A percentile compares a stretch with the other conserved stretches of the same genome.
These are phyloP conservation scores for Trametes meyenii DNA, from an alignment of 768 basidiomycete species.

Conservation along the genomic window DNA sequence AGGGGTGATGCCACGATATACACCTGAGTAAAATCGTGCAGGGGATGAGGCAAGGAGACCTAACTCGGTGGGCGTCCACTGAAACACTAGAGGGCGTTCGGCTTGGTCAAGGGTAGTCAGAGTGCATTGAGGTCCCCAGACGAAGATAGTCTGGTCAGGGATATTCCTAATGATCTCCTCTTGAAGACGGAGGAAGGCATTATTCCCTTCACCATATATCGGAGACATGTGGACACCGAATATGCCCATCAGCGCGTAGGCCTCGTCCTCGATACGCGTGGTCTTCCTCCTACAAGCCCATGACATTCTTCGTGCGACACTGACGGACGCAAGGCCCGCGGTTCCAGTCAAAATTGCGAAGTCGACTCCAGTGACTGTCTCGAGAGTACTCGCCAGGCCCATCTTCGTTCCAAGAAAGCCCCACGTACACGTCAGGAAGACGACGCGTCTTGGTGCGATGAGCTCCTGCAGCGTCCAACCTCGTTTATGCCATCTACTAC, in stretches of 20 bases:
- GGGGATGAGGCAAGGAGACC: too few species aligned
- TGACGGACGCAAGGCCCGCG: background rate
- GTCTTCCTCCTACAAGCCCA: conserved; percentile 12
- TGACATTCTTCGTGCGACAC: conserved; percentile 11
- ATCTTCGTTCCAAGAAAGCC: conserved; percentile 5
- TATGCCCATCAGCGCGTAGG: conserved; percentile 15
- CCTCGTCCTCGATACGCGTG: conserved; percentile 11
- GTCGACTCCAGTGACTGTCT: conserved; percentile 6
- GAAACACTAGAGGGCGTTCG: too few species aligned
- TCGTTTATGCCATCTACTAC: conserved; percentile 9
- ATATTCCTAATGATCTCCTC: conserved; percentile 9
- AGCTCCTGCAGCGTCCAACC: too few species aligned
- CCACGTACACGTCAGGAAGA: conserved; percentile 1
- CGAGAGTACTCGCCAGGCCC: background rate
- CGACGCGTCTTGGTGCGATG: background rate
- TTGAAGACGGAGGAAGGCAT: conserved; percentile 11
- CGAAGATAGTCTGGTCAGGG: conserved; percentile 10
- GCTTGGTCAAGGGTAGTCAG: too few species aligned
- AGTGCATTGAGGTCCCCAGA: conserved; percentile 4
- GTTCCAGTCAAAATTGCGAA: background rate
- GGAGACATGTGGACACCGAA: conserved; percentile 13
- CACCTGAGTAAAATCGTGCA: too few species aligned
- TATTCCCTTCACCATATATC: conserved; percentile 3
- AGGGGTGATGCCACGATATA: too few species aligned
- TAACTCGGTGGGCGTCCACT: too few species aligned